Conservation (phyloP, 2,329 filamentous ascomycete genomes). For the Fusarium sp. region DNA sequence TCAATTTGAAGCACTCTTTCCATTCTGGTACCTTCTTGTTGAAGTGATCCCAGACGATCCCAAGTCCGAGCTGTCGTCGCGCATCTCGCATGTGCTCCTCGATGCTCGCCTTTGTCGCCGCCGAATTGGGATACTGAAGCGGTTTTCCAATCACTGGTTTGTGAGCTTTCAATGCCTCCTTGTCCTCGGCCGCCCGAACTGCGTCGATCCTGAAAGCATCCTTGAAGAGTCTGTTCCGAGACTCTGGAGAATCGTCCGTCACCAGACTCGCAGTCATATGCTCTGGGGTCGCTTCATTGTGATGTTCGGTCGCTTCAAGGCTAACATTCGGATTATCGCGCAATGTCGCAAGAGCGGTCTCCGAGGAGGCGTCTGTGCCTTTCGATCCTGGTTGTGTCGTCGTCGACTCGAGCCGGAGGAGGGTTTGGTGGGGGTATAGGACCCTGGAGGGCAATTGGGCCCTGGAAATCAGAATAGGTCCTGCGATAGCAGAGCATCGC, state of each 20-base stretch:
- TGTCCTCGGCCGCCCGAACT: constrained; percentile 26
- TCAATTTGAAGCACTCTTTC: constrained; percentile 53
- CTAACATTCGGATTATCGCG: neutral
- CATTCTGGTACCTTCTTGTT: constrained; percentile 52
- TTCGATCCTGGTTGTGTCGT: constrained; percentile 9
- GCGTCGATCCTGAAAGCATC: constrained; percentile 45
- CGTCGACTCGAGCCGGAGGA: constrained; percentile 39
- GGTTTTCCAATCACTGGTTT: constrained; percentile 47
- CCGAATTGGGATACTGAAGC: constrained; percentile 45
- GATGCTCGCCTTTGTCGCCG: constrained; percentile 41
- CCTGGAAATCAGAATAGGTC: constrained; percentile 38
- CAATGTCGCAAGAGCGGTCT: constrained; percentile 9
- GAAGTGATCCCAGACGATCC: constrained; percentile 49
- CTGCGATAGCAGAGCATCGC: constrained; percentile 47
- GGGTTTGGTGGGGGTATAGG: constrained; percentile 18
- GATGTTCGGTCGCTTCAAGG: constrained; percentile 9
- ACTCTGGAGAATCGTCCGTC: constrained; percentile 26
- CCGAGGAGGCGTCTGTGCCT: neutral
- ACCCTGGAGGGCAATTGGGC: constrained; percentile 33
- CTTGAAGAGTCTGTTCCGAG: constrained; percentile 47
- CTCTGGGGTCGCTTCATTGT: constrained; percentile 9
- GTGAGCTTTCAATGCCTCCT: constrained; percentile 34
- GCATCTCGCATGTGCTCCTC: constrained; percentile 41
- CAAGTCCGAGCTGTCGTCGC: constrained; percentile 53
- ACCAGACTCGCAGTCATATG: constrained; percentile 22